phyloP scores from a whole-genome alignment of 1,284 basidiomycete genomes.

The Rhodofomes roseus region DNA sequence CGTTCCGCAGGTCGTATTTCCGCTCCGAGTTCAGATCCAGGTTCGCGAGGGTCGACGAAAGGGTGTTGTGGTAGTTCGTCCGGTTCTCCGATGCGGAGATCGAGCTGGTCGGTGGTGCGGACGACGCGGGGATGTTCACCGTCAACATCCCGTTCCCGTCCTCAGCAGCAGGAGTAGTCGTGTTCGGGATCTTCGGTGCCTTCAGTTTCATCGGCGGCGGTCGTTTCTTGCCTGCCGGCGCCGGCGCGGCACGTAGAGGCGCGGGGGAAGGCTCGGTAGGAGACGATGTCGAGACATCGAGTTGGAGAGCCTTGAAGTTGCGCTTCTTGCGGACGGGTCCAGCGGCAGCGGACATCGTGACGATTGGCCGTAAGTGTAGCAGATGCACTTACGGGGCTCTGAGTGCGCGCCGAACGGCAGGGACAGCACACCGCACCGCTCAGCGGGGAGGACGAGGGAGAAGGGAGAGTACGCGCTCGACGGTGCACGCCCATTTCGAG shows the following conservation, averaged over 20 bases:
- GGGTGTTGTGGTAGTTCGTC: constrained; percentile 66
- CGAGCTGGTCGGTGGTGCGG: constrained; percentile 35
- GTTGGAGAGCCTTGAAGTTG: constrained; percentile 74
- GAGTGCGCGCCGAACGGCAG: background rate
- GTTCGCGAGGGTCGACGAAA: constrained; percentile 72
- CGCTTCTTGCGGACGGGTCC: constrained; percentile 68
- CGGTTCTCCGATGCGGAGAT: constrained; percentile 39
- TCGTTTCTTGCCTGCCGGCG: constrained; percentile 43
- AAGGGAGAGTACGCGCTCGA: background rate
- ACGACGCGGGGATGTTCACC: constrained; percentile 33
- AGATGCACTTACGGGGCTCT: background rate
- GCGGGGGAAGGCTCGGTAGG: constrained; percentile 39
- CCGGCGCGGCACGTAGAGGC: constrained; percentile 34
- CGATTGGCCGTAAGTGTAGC: background rate
- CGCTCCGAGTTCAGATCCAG: constrained; percentile 73
- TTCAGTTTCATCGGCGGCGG: constrained; percentile 60
- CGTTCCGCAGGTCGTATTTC: constrained; percentile 73
- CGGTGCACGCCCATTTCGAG: background rate
- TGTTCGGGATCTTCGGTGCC: constrained; percentile 42
- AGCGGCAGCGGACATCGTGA: constrained; percentile 14
- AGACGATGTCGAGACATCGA: constrained; percentile 44
- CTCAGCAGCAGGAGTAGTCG: constrained; percentile 29
- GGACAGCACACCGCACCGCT: background rate
- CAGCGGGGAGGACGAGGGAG: background rate
- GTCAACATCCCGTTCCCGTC: constrained; percentile 36